Base-by-base conservation (phyloP, 805 yeast genomes). In the Monosporozyma siamensis region DNA sequence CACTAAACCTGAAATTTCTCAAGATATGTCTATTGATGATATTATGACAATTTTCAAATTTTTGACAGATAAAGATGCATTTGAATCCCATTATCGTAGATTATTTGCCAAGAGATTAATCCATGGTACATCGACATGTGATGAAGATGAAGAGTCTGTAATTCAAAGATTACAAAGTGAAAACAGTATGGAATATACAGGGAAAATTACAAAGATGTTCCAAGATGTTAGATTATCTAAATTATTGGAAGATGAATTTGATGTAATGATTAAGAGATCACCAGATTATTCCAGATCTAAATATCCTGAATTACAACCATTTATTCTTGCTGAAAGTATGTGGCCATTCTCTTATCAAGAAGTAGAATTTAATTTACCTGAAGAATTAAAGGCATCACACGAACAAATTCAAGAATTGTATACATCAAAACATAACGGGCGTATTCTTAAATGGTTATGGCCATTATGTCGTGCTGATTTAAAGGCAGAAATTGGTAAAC, bases 391-490 rank as follows among this genome's bases (percentile, higher is more conserved):
- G 44, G 69, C 71, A 32, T 75, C 94, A 1, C 76, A 81, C 53
- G 77, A 80, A 41, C 75, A 75, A 42, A 78, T 90, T 43, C 78
- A 78, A 44, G 71, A 74, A 32, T 71, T 83, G 46, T 94, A 90
- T 62, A 70, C 75, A 34, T 67, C 71, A 27, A 81, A 82, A 54
- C 97, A 90, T 63, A 76, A 70, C 48, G 97, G 97, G 10, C 75
- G 97, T 63, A 79, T 86, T 49, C 74, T 92, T 53, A 83, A 85
- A 57, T 92, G 99, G 99, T 74, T 90, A 46, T 92, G 97, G 97
- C 82, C 87, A 54, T 78, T 86, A 58, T 86, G 95, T 38, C 82
- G 90, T 61, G 92, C 94, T 46, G 99, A 92, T 61, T 65, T 92
- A 44, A 84, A 81, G 63, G 95, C 95, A 9, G 83, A 86, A 58